Base-by-base conservation (phyloP, 441 rosid species). In the Erodium texanum region DNA sequence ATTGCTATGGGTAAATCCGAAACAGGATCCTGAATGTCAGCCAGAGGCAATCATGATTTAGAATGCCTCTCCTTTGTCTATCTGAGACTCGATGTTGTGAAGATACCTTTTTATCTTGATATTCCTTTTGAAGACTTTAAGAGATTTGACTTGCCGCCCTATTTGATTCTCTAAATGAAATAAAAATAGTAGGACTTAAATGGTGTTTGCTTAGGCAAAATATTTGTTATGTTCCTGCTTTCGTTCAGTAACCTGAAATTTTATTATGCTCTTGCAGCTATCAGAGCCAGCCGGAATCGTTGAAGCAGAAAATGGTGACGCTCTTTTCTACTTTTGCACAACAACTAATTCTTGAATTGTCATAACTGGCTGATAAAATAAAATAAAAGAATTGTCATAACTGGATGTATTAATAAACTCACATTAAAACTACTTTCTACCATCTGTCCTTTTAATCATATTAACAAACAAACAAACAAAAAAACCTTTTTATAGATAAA, bases 271-370 rank as follows among this genome's bases (percentile, higher is more conserved):
- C 70, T 66, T 81, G 78, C 84, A 94, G 97, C 90, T 94, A 68
- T 93, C 99, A 12, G 99, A 93, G 75, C 99, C 97, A 66, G 80
- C 97, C 64, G 99, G 97, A 74, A 86, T 93, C 65, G 71, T 83
- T 61, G 86, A 87, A 75, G 90, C 87, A 62, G 89, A 80, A 80
- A 84, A 87, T 48, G 97, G 99, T 89, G 76, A 81, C 59, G 71
- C 8, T 73, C 73, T 76, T 75, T 66, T 29, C 68, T 41, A 19
- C 20, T 67, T 52, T 61, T 68, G 68, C 69, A 50, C 54, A 16
- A 56, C 22, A 23, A 59, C 0, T 32, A 8, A 2, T 3, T 32
- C 41, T 36, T 59, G 64, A 59, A 59, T 59, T 23, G 64, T 59
- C 63, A 22, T 59, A 59, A 59, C 2, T 59, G 64, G 64, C 0